These are phyloP conservation scores for Leccinum rimulosum DNA, from an alignment of 768 basidiomycete genomes.

Conservation along the genomic window DNA sequence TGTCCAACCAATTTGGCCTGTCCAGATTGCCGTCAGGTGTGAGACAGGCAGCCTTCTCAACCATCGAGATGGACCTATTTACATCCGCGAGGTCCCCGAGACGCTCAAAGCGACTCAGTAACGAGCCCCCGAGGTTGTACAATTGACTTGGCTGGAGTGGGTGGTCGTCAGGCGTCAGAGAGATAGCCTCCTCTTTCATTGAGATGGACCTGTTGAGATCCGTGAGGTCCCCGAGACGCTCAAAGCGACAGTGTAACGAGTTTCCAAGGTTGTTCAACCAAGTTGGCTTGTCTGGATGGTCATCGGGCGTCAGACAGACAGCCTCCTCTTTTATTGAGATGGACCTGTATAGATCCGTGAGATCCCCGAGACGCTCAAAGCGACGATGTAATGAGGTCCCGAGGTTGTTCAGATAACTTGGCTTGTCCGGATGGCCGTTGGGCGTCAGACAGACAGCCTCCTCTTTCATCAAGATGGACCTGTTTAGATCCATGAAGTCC, in stretches of 20 bases:
- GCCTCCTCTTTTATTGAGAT: background rate
- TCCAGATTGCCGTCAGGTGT: background rate
- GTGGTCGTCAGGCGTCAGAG: background rate
- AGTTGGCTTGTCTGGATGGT: background rate
- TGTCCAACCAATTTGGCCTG: background rate
- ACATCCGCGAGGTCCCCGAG: background rate
- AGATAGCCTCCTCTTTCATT: background rate
- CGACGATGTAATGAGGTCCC: background rate
- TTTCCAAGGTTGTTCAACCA: background rate
- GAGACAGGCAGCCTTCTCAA: background rate
- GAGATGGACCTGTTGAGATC: background rate
- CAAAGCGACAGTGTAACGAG: background rate
- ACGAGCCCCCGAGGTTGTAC: background rate
- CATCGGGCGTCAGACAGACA: background rate
- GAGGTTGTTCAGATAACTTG: background rate
- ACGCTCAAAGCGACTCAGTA: background rate
- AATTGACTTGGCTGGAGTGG: background rate
- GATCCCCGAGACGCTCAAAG: background rate
- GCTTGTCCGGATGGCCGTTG: too few relatives aligned
- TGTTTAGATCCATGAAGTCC: too few relatives aligned
- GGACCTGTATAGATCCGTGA: background rate
- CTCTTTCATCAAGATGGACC: too few relatives aligned
- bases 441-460: too few relatives aligned
- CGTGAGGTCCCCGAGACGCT: background rate
- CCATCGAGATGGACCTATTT: background rate